Evolutionary conservation across 768 basidiomycete genomes (phyloP).

Genomic region (Cyclocybe cylindracea): DNA sequence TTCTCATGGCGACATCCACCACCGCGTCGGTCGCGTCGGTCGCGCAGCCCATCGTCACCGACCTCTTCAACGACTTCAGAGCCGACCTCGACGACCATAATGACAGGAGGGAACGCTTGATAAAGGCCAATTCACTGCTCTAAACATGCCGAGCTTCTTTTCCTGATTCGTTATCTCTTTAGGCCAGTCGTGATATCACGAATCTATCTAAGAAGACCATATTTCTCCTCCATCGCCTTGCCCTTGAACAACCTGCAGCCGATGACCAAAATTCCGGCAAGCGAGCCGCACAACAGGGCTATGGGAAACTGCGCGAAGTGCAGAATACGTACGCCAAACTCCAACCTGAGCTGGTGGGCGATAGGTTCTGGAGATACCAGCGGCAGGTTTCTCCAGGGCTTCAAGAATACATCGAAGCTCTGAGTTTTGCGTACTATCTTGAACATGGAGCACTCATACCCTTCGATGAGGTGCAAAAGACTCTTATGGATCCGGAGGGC

Average conservation of each 20-base stretch:
- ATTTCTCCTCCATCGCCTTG: constrained; percentile 84
- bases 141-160: neutral
- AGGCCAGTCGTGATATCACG: constrained; percentile 88
- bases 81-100: constrained; percentile 79
- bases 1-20: constrained; percentile 17
- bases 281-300: constrained; percentile 51
- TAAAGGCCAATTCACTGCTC: constrained; percentile 58
- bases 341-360: constrained; percentile 59
- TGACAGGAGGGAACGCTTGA: constrained; percentile 86
- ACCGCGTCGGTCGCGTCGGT: constrained; percentile 10
- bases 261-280: constrained; percentile 31
- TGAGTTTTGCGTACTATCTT: constrained; percentile 87
- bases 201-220: constrained; percentile 92
- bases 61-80: constrained; percentile 62
- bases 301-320: constrained; percentile 68
- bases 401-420: constrained; percentile 95
- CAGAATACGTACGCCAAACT: constrained; percentile 63
- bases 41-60: constrained; percentile 17
- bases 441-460: constrained; percentile 68
- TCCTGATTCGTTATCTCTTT: neutral
- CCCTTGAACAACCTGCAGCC: constrained; percentile 30
- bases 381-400: constrained; percentile 76
- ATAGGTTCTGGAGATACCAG: constrained; percentile 78
- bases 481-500: constrained; percentile 62
- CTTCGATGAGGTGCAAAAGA: constrained; percentile 63